These are phyloP conservation scores for Phanerodontia chrysosporium DNA, from an alignment of 768 basidiomycete species.

Conservation along the genomic window DNA sequence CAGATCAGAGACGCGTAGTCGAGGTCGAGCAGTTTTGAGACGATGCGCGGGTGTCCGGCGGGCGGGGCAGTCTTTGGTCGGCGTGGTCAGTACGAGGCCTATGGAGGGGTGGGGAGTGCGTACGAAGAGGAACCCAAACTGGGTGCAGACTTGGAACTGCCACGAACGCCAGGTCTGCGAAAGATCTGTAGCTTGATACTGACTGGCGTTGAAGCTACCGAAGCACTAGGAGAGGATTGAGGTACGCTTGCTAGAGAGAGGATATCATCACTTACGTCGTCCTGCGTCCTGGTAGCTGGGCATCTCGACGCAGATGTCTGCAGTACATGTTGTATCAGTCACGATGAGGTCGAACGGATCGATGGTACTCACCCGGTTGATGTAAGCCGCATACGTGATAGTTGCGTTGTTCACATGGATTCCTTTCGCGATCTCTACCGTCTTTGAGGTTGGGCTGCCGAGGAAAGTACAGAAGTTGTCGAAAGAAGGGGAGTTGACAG, in stretches of 20 bases:
- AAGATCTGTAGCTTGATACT: slow-evolving; percentile 58
- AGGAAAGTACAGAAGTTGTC: slow-evolving; percentile 64
- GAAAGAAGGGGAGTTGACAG: slow-evolving; percentile 54
- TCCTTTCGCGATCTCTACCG: slow-evolving; percentile 27
- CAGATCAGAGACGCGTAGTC: slow-evolving; percentile 67
- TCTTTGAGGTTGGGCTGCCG: slow-evolving; percentile 22
- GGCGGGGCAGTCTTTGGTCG: slow-evolving; percentile 66
- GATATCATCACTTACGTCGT: slow-evolving; percentile 37
- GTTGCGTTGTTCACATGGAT: slow-evolving; percentile 51
- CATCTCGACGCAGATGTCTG: slow-evolving; percentile 17
- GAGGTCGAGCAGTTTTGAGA: slow-evolving; percentile 68
- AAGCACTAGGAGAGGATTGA: slow-evolving; percentile 64
- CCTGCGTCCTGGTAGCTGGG: slow-evolving; percentile 36
- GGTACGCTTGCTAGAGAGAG: background rate
- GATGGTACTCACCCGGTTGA: slow-evolving; percentile 57
- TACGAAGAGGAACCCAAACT: slow-evolving; percentile 50
- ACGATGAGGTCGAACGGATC: slow-evolving; percentile 27
- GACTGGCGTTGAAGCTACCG: slow-evolving; percentile 68
- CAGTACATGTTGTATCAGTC: background rate
- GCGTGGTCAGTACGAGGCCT: background rate
- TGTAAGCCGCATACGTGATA: slow-evolving; percentile 72
- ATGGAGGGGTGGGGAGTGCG: background rate
- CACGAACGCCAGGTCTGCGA: slow-evolving; percentile 82
- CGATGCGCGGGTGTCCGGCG: slow-evolving; percentile 59
- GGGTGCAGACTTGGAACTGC: slow-evolving; percentile 89